Evolutionary conservation across 129 eudicot genomes (phyloP).

Genomic region (Kitagawia praeruptora): DNA sequence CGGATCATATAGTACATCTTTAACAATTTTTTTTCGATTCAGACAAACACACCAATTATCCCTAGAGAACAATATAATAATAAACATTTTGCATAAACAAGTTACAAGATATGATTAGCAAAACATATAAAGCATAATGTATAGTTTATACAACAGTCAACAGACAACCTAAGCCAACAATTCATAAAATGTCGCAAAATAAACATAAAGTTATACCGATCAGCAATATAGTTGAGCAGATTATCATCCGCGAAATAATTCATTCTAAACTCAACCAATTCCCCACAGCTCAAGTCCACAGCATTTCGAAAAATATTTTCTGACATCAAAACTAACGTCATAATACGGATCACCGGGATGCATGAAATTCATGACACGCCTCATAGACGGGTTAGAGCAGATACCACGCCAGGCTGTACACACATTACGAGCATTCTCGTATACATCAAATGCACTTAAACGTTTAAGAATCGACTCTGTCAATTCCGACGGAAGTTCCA

Average conservation of each 20-base stretch:
- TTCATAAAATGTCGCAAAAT: too few relatives aligned
- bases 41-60: too few relatives aligned
- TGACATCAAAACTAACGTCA: background rate
- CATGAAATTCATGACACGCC: background rate
- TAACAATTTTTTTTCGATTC: too few relatives aligned
- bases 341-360: background rate
- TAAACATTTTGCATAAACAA: too few relatives aligned
- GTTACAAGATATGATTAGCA: too few relatives aligned
- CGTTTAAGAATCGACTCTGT: constrained; percentile 10
- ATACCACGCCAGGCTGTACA: background rate
- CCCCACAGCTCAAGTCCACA: background rate
- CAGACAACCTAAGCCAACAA: too few relatives aligned
- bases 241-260: background rate
- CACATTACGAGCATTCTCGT: background rate
- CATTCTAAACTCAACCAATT: background rate
- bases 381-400: background rate
- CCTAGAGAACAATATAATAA: too few relatives aligned
- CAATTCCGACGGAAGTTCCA: background rate
- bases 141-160: too few relatives aligned
- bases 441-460: background rate
- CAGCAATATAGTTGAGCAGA: background rate
- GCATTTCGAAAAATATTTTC: background rate
- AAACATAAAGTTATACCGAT: background rate
- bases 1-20: too few relatives aligned
- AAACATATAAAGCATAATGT: too few relatives aligned